A percentile compares a stretch with the other conserved stretches of the same genome.
Conservation (phyloP, 2,329 filamentous ascomycete species). For the Apiospora pterosperma region DNA sequence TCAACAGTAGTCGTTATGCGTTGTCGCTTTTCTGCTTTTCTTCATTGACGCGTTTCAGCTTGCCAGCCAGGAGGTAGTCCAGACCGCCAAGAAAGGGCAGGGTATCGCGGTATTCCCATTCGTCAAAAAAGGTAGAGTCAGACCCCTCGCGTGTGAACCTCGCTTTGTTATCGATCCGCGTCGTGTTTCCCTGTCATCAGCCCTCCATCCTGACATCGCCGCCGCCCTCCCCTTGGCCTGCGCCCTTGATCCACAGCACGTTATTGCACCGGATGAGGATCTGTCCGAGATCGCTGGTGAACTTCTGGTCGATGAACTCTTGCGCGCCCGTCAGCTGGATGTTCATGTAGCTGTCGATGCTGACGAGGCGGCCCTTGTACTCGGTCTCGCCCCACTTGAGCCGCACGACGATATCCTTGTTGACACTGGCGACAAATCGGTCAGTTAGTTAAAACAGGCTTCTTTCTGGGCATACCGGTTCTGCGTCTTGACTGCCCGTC, state of each 20-base stretch:
- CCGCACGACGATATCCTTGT: constrained; percentile 85
- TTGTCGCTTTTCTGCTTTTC: neutral
- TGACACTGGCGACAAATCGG: constrained; percentile 55
- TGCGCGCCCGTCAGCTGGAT: constrained; percentile 87
- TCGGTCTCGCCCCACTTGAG: constrained; percentile 98
- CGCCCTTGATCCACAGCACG: constrained; percentile 82
- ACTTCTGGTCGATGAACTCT: constrained; percentile 87
- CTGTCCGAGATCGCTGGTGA: constrained; percentile 79
- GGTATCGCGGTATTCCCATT: neutral
- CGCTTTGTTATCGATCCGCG: neutral
- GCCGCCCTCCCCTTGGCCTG: constrained; percentile 45
- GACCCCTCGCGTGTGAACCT: neutral
- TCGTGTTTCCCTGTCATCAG: constrained; percentile 19
- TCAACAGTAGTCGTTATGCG: neutral
- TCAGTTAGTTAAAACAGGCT: neutral
- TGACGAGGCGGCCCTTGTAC: constrained; percentile 91
- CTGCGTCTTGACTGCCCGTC: neutral
- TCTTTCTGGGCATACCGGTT: neutral
- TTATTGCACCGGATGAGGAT: constrained; percentile 98
- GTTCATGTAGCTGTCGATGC: constrained; percentile 99
- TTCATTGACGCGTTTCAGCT: neutral
- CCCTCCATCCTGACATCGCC: constrained; percentile 59
- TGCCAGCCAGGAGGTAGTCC: neutral
- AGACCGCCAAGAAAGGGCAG: neutral
- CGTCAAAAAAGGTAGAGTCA: neutral